A percentile compares a stretch with the other conserved stretches of the same genome.
Conservation (phyloP, 225 moss, liverwort and hornwort genomes). For the Neckera pumila region DNA sequence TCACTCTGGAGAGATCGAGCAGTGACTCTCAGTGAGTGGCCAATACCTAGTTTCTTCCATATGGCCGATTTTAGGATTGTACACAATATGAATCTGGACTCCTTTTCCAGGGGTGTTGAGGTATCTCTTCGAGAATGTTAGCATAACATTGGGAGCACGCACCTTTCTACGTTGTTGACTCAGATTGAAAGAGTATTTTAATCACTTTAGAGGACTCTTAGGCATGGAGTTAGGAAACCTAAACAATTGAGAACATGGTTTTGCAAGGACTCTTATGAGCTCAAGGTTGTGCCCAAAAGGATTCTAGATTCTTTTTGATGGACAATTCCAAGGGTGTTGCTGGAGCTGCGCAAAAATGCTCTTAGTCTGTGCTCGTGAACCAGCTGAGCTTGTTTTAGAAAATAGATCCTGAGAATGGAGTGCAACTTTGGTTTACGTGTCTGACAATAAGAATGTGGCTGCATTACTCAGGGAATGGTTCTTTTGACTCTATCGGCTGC, state of each 20-base stretch:
- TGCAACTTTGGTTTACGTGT: not conserved
- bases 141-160: not conserved
- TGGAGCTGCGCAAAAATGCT: not conserved
- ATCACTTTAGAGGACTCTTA: not conserved
- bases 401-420: not conserved
- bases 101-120: not conserved
- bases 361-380: not conserved
- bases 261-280: not conserved
- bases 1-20: not conserved
- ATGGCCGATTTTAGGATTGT: not conserved
- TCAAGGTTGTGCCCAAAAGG: not conserved
- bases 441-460: not conserved
- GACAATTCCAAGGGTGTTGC: not conserved
- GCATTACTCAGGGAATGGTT: constrained; percentile 64
- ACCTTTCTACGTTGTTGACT: not conserved
- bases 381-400: not conserved
- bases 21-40: not conserved
- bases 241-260: not conserved
- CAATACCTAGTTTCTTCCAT: not conserved
- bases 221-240: not conserved
- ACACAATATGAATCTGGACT: not conserved
- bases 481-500: constrained; percentile 78
- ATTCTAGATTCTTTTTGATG: not conserved
- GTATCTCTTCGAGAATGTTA: not conserved
- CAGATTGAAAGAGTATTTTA: not conserved